Percentiles rank a stretch among this genome's conserved stretches.
Conservation (phyloP, 495 filamentous ascomycete species). For the Neurospora sp. region DNA sequence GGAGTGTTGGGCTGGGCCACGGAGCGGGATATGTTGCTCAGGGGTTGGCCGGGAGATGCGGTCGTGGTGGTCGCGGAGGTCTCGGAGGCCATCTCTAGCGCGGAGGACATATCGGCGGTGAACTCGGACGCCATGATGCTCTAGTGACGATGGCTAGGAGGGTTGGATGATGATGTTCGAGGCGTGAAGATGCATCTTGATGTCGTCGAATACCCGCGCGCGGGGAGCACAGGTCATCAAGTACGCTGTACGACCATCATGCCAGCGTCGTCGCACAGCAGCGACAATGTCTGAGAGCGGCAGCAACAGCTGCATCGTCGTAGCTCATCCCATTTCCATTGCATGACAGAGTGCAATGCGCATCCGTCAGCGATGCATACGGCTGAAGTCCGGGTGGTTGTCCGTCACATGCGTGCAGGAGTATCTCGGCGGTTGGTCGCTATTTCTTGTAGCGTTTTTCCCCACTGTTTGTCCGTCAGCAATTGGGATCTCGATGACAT, state of each 20-base stretch:
- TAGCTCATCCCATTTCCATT: too few relatives aligned
- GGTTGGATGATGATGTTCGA: background rate
- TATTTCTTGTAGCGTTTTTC: background rate
- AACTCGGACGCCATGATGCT: background rate
- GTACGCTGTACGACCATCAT: background rate
- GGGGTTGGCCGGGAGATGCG: background rate
- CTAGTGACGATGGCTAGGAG: background rate
- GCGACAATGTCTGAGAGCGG: background rate
- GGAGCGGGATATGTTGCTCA: background rate
- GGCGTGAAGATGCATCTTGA: background rate
- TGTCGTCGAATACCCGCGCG: background rate
- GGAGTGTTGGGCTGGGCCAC: background rate
- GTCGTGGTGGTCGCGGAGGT: background rate
- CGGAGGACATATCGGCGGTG: background rate
- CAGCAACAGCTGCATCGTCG: background rate
- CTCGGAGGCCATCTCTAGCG: background rate
- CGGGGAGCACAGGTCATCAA: background rate
- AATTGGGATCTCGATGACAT: background rate
- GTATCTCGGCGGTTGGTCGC: background rate
- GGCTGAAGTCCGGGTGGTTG: background rate
- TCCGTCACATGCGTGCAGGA: background rate
- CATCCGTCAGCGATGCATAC: background rate
- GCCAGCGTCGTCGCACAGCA: background rate
- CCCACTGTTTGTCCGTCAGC: background rate
- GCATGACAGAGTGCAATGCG: background rate